phyloP scores from a whole-genome alignment of 352 stramenopile genomes.

The Globisporangium emineosum region DNA sequence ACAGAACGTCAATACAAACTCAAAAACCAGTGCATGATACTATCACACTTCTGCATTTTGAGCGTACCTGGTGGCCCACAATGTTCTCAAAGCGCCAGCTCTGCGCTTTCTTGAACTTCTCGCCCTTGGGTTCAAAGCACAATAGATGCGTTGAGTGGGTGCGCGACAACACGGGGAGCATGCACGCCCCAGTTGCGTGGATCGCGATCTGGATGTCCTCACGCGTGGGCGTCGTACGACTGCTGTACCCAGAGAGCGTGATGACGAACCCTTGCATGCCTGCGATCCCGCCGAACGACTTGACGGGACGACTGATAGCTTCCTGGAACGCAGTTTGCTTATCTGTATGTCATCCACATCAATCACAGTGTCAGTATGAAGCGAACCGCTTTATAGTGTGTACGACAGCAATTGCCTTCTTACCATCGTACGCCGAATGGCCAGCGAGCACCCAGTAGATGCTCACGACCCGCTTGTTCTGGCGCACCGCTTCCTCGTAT shows the following conservation, averaged over 20 bases:
- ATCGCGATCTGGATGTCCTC: conserved; percentile 86
- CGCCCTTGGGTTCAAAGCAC: conserved; percentile 69
- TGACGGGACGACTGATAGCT: conserved; percentile 54
- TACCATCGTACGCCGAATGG: conserved; percentile 30
- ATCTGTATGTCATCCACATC: not conserved
- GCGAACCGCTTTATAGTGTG: not conserved
- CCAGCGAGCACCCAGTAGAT: conserved; percentile 80
- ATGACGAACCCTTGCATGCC: conserved; percentile 83
- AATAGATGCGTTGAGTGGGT: conserved; percentile 83
- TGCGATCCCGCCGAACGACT: conserved; percentile 58
- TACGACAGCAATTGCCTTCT: not conserved
- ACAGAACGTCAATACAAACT: conserved; percentile 6
- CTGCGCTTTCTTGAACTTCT: conserved; percentile 85
- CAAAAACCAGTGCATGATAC: conserved; percentile 1
- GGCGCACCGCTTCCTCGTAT: conserved; percentile 68
- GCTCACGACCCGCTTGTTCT: conserved; percentile 72
- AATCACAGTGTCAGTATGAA: not conserved
- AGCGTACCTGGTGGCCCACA: conserved; percentile 67
- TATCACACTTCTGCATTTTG: not conserved
- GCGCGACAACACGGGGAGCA: conserved; percentile 76
- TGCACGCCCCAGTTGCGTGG: conserved; percentile 77
- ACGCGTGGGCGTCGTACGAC: conserved; percentile 63
- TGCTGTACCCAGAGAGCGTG: conserved; percentile 82
- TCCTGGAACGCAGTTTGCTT: conserved; percentile 37
- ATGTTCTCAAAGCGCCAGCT: conserved; percentile 83